A percentile compares a stretch with the other conserved stretches of the same genome.
Conservation (phyloP, 2,329 filamentous ascomycete species). For the Ceratocystiopsis minuta region DNA sequence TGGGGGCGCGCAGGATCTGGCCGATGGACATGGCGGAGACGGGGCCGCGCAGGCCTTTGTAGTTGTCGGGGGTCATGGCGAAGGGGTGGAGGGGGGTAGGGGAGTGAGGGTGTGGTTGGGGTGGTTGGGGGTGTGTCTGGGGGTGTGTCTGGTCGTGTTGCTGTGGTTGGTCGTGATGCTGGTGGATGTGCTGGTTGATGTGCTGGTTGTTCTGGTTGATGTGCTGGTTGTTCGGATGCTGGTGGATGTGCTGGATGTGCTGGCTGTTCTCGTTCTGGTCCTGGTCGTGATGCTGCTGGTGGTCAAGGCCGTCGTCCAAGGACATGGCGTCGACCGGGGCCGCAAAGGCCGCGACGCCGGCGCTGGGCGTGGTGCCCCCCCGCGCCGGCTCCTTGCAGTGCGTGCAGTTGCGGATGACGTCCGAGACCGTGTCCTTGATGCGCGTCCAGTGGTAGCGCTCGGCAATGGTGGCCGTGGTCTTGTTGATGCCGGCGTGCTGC, state of each 20-base stretch:
- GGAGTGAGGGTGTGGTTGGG: background rate
- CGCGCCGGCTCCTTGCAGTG: conserved; percentile 60
- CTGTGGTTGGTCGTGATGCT: background rate
- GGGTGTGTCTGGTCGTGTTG: background rate
- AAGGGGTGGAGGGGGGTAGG: conserved; percentile 10
- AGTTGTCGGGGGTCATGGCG: conserved; percentile 19
- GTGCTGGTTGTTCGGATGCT: conserved; percentile 2
- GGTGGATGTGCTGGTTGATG: conserved; percentile 16
- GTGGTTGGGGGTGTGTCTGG: background rate
- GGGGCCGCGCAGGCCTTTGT: conserved; percentile 25
- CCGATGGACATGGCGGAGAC: conserved; percentile 24
- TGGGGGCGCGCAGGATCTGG: conserved; percentile 13
- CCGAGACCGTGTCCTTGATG: conserved; percentile 92
- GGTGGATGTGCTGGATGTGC: background rate
- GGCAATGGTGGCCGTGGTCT: conserved; percentile 85
- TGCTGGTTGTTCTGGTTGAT: too few relatives aligned
- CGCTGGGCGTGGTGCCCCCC: conserved; percentile 19
- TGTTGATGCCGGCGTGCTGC: conserved; percentile 88
- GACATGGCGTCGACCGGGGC: background rate
- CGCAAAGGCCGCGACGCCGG: background rate
- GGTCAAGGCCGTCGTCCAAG: too few relatives aligned
- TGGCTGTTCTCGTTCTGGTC: background rate
- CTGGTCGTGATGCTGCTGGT: background rate
- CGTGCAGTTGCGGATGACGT: conserved; percentile 79
- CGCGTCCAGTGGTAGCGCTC: conserved; percentile 94